Percentiles rank a stretch among this genome's conserved stretches.
Conservation (phyloP, 2,329 filamentous ascomycete species). For the Neonectria magnoliae region DNA sequence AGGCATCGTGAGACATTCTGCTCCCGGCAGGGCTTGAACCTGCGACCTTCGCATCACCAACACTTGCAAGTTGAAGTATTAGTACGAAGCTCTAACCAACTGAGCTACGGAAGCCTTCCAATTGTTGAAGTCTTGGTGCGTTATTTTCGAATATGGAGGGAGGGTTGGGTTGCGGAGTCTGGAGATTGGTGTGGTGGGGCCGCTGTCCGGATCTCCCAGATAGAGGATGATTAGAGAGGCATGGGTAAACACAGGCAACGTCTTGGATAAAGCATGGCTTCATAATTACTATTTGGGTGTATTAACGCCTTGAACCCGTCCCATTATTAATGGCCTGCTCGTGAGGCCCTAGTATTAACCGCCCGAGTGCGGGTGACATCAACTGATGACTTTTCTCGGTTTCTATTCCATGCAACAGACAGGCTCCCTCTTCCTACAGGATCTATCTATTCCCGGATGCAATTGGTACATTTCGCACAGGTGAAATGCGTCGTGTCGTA, state of each 20-base stretch:
- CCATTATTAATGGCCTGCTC: background rate
- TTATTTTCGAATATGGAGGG: background rate
- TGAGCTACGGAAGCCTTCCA: conserved; percentile 45
- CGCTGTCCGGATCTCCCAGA: background rate
- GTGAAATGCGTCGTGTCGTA: conserved; percentile 40
- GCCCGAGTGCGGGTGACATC: background rate
- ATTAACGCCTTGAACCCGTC: background rate
- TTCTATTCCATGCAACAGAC: background rate
- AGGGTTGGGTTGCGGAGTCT: fast-evolving
- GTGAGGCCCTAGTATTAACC: background rate
- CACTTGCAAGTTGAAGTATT: conserved; percentile 38
- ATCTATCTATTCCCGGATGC: conserved; percentile 8
- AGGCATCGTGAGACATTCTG: conserved; percentile 34
- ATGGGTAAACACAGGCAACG: background rate
- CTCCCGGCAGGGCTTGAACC: conserved; percentile 47
- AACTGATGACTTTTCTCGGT: background rate
- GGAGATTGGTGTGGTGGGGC: conserved; percentile 3
- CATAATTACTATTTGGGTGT: background rate
- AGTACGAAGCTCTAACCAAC: conserved; percentile 46
- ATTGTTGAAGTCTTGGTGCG: background rate
- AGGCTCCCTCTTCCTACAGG: background rate
- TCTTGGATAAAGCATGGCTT: background rate
- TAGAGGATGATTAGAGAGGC: background rate
- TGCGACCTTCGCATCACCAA: conserved; percentile 45
- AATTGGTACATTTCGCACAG: conserved; percentile 39